Conservation (phyloP, 2,329 filamentous ascomycete genomes). For the Colletotrichum camelliae region DNA sequence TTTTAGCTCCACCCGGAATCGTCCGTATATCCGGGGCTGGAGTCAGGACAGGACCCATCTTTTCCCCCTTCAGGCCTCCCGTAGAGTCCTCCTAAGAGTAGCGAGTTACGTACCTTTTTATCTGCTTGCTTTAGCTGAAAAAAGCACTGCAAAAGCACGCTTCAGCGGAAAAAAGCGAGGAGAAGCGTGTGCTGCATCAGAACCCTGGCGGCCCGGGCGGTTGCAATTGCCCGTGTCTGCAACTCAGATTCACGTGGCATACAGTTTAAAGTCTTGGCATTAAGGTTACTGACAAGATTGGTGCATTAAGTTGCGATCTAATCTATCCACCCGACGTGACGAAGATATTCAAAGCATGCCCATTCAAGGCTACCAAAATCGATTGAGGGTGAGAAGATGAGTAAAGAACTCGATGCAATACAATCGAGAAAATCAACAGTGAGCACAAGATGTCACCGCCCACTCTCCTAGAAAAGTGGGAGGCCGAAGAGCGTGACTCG, state of each 20-base stretch:
- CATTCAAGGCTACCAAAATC: neutral
- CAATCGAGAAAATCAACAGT: neutral
- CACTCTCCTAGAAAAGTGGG: neutral
- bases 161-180: too few species aligned
- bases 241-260: neutral
- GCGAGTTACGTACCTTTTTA: too few species aligned
- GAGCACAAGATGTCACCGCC: neutral
- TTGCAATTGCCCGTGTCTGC: neutral
- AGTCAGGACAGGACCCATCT: too few species aligned
- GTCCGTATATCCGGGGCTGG: too few species aligned
- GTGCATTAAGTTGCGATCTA: neutral
- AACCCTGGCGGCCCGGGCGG: neutral
- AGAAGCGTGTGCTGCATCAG: too few species aligned
- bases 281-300: fast-evolving
- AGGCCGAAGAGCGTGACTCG: neutral
- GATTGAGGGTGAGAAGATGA: neutral
- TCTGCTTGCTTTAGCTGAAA: too few species aligned
- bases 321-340: neutral
- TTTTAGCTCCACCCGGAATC: too few species aligned
- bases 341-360: fast-evolving
- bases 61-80: too few species aligned
- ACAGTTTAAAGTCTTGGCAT: neutral
- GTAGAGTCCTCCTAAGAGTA: too few species aligned
- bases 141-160: too few species aligned
- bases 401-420: neutral